Base-by-base conservation (phyloP, 495 filamentous ascomycete species). In the Copromyces sp. region DNA sequence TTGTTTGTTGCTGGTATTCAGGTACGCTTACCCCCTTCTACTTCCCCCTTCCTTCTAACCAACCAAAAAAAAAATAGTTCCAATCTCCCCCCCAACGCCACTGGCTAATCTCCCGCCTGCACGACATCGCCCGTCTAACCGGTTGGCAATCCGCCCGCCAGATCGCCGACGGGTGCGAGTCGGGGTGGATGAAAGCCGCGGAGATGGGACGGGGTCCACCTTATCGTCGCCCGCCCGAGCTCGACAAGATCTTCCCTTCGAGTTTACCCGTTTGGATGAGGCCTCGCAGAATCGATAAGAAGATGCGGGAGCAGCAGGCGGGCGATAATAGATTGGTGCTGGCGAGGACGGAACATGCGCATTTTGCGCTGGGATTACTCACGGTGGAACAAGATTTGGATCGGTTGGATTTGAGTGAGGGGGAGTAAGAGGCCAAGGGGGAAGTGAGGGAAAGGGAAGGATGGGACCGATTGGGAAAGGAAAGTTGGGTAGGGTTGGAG, bases 1-100 rank as follows among this genome's bases (percentile, higher is more conserved):
- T 80, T 97, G 3, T 98, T 98, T 82, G 93, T 97, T 39, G 90
- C 94, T 0, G 95, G 87, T 0, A 87, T 98, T 24, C 88, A 88
- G 78, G 86, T 87, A 77, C 71, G 81, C 75, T 5, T 24, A 41
- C 14, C 35, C 39, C 8, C 20, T 29, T 32, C 3, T 6, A 32
- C n/a, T 61, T 17, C n/a, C 17, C 59, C n/a, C 24, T 9, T n/a
- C n/a, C n/a, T n/a, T n/a, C 42, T 2, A 17, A 9, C 5, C 24
- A 24, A 24, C 24, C 24, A 24, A 24, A 24, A 65, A 35, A 14
- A 37, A 12, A 44, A 32, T 7, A 37, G 85, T 97, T 91, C 81
- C 88, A 87, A 72, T 86, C 92, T 73, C 73, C 87, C 16, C 82
- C 79, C 3, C 94, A 98, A 78, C 88, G 95, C 2, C 85, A 85